These are phyloP conservation scores for Paulownia fortunei DNA, from an alignment of 257 asterid species.

Conservation along the genomic window DNA sequence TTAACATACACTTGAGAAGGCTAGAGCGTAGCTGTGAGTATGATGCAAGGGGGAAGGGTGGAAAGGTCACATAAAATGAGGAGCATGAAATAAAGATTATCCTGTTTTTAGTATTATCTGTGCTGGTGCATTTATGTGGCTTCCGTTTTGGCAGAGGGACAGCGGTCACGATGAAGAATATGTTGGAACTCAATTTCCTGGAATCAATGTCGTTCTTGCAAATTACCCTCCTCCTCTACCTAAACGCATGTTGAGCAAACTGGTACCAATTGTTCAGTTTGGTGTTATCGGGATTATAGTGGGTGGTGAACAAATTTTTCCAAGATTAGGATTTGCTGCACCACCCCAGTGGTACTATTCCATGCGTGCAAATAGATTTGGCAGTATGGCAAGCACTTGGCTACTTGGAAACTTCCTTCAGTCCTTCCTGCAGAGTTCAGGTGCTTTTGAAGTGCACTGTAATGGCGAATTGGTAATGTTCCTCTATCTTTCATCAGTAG, in stretches of 20 bases:
- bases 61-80: not conserved
- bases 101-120: not conserved
- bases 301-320: conserved; percentile 91
- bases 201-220: conserved; percentile 79
- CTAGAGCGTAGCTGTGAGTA: not conserved
- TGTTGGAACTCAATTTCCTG: conserved; percentile 93
- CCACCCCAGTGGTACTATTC: conserved; percentile 90
- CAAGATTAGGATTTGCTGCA: conserved; percentile 70
- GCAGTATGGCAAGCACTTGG: conserved; percentile 93
- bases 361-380: conserved; percentile 83
- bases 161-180: conserved; percentile 92
- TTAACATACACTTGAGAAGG: not conserved
- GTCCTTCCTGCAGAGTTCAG: conserved; percentile 83
- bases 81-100: not conserved
- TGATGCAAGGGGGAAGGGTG: not conserved
- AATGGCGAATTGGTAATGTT: conserved; percentile 81
- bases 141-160: conserved; percentile 71
- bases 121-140: not conserved
- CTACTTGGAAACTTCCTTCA: conserved; percentile 85
- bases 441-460: conserved; percentile 90
- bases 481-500: conserved; percentile 25
- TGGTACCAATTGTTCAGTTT: conserved; percentile 82
- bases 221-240: conserved; percentile 94
- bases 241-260: conserved; percentile 82
- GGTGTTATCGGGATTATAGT: conserved; percentile 76